These are phyloP conservation scores for Auxenochlorella pyrenoidosa DNA, from an alignment of 139 green algal species.

Conservation along the genomic window DNA sequence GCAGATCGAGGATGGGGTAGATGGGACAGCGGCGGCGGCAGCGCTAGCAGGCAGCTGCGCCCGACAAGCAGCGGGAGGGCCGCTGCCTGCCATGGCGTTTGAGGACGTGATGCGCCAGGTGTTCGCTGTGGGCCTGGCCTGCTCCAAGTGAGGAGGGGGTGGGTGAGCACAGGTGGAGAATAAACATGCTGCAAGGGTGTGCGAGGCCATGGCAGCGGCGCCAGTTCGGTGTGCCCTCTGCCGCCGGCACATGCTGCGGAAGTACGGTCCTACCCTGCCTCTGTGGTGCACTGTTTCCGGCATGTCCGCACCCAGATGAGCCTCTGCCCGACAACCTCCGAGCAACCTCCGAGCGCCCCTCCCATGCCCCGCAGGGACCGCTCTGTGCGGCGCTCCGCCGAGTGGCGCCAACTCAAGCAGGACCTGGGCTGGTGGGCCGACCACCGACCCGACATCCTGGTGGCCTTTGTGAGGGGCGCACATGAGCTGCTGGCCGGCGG, in stretches of 20 bases:
- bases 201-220: not conserved
- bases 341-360: not conserved
- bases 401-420: constrained; percentile 8
- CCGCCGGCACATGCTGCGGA: too few relatives aligned
- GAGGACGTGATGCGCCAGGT: constrained; percentile 24
- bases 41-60: not conserved
- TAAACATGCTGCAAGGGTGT: too few relatives aligned
- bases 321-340: not conserved
- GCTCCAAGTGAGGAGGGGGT: not conserved
- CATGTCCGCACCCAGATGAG: too few relatives aligned
- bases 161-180: too few relatives aligned
- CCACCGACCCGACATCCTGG: not conserved
- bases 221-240: too few relatives aligned
- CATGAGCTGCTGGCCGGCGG: constrained; percentile 9
- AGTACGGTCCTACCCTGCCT: too few relatives aligned
- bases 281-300: too few relatives aligned
- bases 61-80: not conserved
- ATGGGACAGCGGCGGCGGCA: not conserved
- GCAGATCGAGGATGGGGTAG: not conserved
- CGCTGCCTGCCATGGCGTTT: constrained; percentile 12
- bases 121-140: constrained; percentile 7
- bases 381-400: not conserved
- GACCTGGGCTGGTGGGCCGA: constrained; percentile 14
- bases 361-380: not conserved
- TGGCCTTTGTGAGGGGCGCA: constrained; percentile 1